Base-by-base conservation (phyloP, 1,139 yeast species). In the Zygotorulaspora mrakii region DNA sequence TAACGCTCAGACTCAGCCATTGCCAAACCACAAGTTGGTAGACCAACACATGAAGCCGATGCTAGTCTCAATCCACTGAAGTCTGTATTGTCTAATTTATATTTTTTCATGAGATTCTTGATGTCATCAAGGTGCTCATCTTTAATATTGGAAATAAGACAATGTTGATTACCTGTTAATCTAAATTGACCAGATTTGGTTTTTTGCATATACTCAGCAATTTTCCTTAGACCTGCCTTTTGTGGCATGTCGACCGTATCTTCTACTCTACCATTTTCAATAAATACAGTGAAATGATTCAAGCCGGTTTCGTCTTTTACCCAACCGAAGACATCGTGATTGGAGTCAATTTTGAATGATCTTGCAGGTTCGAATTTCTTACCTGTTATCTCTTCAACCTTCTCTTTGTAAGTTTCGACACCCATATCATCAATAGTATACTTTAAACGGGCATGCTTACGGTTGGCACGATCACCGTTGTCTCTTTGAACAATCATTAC, bases 1-100 rank as follows among this genome's bases (percentile, higher is more conserved):
- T 87, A 91, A 61, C 98, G 80, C 70, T 91, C 98, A 33, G 95
- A 83, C 69, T 91, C 98, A 17, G 98, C 97, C 96, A 91, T 88
- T 14, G 97, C 97, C 60, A 89, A 76, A 52, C 97, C 97, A 79
- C 98, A 91, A 2, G 97, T 91, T 53, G 98, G 98, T 77, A 91
- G 82, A 1, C 96, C 96, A 45, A 91, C 98, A 77, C 98, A 91
- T 0, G 97, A 95, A 26, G 95, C 91, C 7, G 96, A 87, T 5
- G 95, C 82, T 49, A 87, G 73, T 63, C 97, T 78, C 59, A 91
- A 72, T 2, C 84, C 95, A 34, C 94, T 80, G 65, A 82, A 84
- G 50, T 81, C 77, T 39, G 89, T 75, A 67, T 88, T 88, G 63
- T 87, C 95, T 52, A 91, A 75, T 65, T 83, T 85, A 67, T 83